Conservation (phyloP, 176 grass and related monocot species). For the Aechmea fasciata region DNA sequence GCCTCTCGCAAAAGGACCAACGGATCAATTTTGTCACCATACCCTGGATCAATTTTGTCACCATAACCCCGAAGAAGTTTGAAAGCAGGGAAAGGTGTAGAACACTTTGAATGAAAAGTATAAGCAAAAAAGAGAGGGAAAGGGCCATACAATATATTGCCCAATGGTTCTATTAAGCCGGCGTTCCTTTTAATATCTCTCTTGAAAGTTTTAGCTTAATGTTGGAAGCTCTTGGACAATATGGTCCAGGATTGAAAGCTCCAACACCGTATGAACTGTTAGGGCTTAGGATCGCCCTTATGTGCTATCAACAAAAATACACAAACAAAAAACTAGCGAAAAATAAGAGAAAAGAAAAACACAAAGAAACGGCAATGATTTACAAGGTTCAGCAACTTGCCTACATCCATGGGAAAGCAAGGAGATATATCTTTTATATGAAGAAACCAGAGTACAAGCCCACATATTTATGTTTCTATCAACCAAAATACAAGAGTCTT, state of each 20-base stretch:
- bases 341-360: no score
- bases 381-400: neutral
- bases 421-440: no score
- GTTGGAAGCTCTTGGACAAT: slow-evolving; percentile 4
- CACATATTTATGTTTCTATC: no score
- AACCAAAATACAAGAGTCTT: no score
- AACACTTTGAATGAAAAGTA: neutral
- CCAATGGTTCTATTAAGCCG: slow-evolving; percentile 4
- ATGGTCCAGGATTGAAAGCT: no score
- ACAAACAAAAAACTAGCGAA: no score
- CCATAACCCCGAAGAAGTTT: slow-evolving; percentile 1
- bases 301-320: no score
- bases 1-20: neutral
- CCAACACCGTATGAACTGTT: no score
- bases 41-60: no score
- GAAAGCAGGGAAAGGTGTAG: neutral
- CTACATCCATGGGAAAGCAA: no score
- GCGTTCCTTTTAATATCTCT: neutral
- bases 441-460: no score
- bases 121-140: slow-evolving; percentile 3
- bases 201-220: neutral
- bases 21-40: slow-evolving; percentile 5
- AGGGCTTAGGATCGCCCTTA: no score
- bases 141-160: neutral
- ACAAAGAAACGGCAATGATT: neutral